These are phyloP conservation scores for Camelina hispida DNA, from an alignment of 345 rosid species.

Conservation along the genomic window DNA sequence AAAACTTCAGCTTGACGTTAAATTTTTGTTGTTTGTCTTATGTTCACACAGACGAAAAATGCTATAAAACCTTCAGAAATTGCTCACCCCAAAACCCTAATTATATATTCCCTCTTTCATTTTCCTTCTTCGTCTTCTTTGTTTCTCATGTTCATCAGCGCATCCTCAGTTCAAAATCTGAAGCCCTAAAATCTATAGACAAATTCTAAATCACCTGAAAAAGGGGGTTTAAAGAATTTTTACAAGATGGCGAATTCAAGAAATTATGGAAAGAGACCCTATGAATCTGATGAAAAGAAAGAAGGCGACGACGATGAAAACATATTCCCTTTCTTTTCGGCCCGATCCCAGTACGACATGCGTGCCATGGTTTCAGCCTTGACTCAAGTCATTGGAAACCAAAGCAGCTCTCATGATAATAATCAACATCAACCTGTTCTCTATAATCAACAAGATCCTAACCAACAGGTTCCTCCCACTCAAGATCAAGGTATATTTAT, in stretches of 20 bases:
- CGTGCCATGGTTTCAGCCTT: slow-evolving; percentile 71
- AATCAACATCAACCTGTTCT: slow-evolving; percentile 42
- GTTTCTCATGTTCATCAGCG: slow-evolving; percentile 13
- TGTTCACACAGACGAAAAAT: slow-evolving; percentile 43
- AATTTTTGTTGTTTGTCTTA: slow-evolving; percentile 21
- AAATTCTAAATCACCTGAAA: neutral
- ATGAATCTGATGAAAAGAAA: slow-evolving; percentile 54
- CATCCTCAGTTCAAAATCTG: neutral
- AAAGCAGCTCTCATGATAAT: slow-evolving; percentile 36
- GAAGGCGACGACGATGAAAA: slow-evolving; percentile 53
- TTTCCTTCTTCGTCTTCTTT: slow-evolving; percentile 16
- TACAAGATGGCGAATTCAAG: slow-evolving; percentile 53
- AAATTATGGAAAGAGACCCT: slow-evolving; percentile 58
- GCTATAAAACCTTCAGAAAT: slow-evolving; percentile 30
- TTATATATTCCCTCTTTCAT: slow-evolving; percentile 6
- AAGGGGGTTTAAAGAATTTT: neutral
- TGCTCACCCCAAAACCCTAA: slow-evolving; percentile 37
- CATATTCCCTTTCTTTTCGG: slow-evolving; percentile 64
- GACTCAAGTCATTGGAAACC: slow-evolving; percentile 65
- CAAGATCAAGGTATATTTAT: slow-evolving; percentile 43
- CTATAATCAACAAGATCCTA: slow-evolving; percentile 37
- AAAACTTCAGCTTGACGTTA: slow-evolving; percentile 45
- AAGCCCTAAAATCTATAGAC: slow-evolving; percentile 14
- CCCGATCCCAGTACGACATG: slow-evolving; percentile 69
- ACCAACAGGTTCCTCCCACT: slow-evolving; percentile 36